A percentile compares a stretch with the other conserved stretches of the same genome.
Conservation (phyloP, 2,329 filamentous ascomycete genomes). For the Leptosphaerulina australis region DNA sequence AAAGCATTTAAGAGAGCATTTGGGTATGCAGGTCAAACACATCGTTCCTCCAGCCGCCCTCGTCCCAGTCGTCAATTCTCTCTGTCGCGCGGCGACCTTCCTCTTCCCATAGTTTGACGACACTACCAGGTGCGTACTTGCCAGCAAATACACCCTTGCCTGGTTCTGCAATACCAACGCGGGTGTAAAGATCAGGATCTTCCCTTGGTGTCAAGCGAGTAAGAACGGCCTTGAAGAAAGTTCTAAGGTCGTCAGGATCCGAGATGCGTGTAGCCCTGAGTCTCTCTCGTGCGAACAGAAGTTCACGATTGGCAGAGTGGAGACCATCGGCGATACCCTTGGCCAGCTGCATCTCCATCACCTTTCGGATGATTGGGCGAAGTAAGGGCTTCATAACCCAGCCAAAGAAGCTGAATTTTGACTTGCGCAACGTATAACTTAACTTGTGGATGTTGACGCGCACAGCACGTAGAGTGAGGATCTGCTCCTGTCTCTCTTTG, state of each 20-base stretch:
- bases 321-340: constrained; percentile 72
- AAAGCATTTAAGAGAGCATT: constrained; percentile 27
- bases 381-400: constrained; percentile 87
- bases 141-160: constrained; percentile 74
- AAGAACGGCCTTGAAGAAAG: constrained; percentile 82
- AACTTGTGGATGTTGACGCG: constrained; percentile 86
- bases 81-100: constrained; percentile 74
- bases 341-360: constrained; percentile 79
- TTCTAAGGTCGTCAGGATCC: constrained; percentile 77
- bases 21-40: constrained; percentile 69
- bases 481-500: constrained; percentile 76
- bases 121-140: constrained; percentile 85
- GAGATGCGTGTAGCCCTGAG: constrained; percentile 84
- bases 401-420: constrained; percentile 75
- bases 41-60: constrained; percentile 79
- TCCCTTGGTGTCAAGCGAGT: constrained; percentile 73
- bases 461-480: constrained; percentile 77
- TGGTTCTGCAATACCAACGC: constrained; percentile 71
- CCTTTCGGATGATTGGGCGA: constrained; percentile 77
- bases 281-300: constrained; percentile 84
- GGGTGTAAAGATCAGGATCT: constrained; percentile 76
- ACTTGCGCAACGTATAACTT: constrained; percentile 75
- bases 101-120: constrained; percentile 88
- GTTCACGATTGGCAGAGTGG: constrained; percentile 78
- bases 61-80: constrained; percentile 73